Conservation (phyloP, 2,329 filamentous ascomycete species). For the Talaromyces sp. region DNA sequence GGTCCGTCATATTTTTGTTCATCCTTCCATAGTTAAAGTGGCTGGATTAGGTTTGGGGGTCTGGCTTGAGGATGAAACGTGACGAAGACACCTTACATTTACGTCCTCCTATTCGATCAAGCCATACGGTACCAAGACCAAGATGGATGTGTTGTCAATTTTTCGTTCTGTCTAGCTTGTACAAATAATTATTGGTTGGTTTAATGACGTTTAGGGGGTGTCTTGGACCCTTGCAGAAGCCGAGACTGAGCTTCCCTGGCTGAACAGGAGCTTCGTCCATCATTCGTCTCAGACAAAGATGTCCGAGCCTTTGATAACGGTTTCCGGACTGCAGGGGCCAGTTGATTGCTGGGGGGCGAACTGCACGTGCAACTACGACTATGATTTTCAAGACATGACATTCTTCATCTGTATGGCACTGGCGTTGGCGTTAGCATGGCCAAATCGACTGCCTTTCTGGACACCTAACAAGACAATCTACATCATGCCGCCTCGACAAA, state of each 20-base stretch:
- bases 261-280: neutral
- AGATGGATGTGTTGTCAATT: neutral
- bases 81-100: neutral
- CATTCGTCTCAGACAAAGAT: neutral
- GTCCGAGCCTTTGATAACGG: neutral
- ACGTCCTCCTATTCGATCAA: neutral
- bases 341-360: neutral
- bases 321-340: neutral
- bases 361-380: neutral
- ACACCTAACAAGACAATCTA: neutral
- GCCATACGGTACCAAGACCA: neutral
- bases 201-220: neutral
- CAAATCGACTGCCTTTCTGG: neutral
- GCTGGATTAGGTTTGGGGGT: neutral
- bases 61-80: neutral
- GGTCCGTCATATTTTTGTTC: neutral
- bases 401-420: neutral
- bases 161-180: neutral
- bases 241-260: neutral
- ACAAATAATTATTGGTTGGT: neutral
- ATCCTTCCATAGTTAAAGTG: neutral
- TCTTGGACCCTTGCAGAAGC: slow-evolving; percentile 2
- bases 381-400: neutral
- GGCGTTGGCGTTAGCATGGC: neutral
- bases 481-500: neutral